Conservation (phyloP, 106 monocot genomes). For the Dendrobium huoshanense region DNA sequence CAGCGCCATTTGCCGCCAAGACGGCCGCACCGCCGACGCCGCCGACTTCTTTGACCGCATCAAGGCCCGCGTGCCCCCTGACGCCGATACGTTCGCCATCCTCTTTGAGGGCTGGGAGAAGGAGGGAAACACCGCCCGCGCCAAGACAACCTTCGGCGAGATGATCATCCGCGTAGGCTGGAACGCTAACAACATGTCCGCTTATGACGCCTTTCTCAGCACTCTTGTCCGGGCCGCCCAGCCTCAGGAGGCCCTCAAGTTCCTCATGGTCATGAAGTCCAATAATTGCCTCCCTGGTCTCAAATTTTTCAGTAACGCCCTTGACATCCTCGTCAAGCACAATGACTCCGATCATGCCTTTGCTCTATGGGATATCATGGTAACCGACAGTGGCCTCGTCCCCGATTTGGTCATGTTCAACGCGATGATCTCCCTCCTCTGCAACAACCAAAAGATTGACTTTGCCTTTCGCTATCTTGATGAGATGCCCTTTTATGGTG, state of each 20-base stretch:
- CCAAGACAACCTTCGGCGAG: constrained; percentile 71
- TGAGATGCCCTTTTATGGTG: constrained; percentile 72
- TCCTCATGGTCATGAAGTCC: constrained; percentile 61
- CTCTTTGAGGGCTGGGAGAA: constrained; percentile 73
- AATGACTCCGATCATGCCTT: constrained; percentile 29
- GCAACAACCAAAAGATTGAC: constrained; percentile 19
- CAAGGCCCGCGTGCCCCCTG: constrained; percentile 40
- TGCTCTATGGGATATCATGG: constrained; percentile 62
- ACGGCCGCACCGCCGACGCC: constrained; percentile 37
- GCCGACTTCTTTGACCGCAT: constrained; percentile 46
- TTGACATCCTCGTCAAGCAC: constrained; percentile 39
- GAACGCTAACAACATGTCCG: constrained; percentile 38
- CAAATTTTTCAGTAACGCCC: constrained; percentile 53
- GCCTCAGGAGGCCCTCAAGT: constrained; percentile 50
- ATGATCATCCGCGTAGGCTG: constrained; percentile 70
- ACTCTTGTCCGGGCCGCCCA: constrained; percentile 44
- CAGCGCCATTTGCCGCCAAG: constrained; percentile 37
- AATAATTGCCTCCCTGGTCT: constrained; percentile 63
- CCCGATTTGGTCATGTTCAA: constrained; percentile 55
- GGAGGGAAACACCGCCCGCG: constrained; percentile 37
- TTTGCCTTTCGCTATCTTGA: constrained; percentile 45
- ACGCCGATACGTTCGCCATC: constrained; percentile 64
- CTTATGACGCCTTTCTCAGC: constrained; percentile 58
- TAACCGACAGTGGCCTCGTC: constrained; percentile 31
- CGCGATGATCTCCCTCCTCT: constrained; percentile 39